Percentiles rank a stretch among this genome's conserved stretches.
phyloP scores from a whole-genome alignment of 2,329 filamentous ascomycete species.

The Bimuria novae-zelandiae region DNA sequence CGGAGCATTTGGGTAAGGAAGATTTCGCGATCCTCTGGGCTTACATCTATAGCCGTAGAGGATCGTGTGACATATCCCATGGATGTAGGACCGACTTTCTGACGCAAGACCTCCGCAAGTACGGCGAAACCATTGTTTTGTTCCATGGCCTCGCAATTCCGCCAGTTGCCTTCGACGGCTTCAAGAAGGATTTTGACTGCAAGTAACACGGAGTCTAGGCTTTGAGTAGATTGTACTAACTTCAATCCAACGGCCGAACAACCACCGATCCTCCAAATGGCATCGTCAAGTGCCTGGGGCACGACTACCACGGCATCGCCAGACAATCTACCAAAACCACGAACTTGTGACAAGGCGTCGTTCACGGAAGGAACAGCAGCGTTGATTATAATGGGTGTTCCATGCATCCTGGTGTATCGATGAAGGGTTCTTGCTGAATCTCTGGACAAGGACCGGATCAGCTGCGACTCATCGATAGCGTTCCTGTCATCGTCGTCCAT shows the following conservation, averaged over 20 bases:
- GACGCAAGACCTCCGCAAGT: constrained; percentile 78
- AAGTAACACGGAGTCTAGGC: constrained; percentile 71
- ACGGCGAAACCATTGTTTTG: constrained; percentile 92
- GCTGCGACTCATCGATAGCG: constrained; percentile 70
- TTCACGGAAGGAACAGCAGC: constrained; percentile 85
- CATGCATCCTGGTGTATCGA: constrained; percentile 71
- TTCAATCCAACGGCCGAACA: constrained; percentile 85
- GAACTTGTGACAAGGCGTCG: constrained; percentile 79
- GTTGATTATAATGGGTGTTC: constrained; percentile 83
- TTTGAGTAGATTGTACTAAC: constrained; percentile 76
- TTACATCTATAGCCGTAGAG: constrained; percentile 40
- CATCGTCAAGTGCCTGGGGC: constrained; percentile 86
- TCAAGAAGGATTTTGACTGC: constrained; percentile 84
- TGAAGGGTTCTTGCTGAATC: constrained; percentile 70
- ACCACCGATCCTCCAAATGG: constrained; percentile 89
- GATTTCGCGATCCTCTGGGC: constrained; percentile 52
- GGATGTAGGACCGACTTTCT: constrained; percentile 69
- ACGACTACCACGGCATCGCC: constrained; percentile 81
- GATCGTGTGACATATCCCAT: constrained; percentile 56
- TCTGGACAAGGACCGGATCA: constrained; percentile 77
- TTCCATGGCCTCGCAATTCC: constrained; percentile 98
- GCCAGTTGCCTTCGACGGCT: constrained; percentile 88
- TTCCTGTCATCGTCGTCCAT: constrained; percentile 81
- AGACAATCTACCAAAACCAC: constrained; percentile 80
- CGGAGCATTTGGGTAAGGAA: constrained; percentile 68